Evolutionary conservation across 2,329 filamentous ascomycete species (phyloP).

Genomic region (Aschersonia sp.): DNA sequence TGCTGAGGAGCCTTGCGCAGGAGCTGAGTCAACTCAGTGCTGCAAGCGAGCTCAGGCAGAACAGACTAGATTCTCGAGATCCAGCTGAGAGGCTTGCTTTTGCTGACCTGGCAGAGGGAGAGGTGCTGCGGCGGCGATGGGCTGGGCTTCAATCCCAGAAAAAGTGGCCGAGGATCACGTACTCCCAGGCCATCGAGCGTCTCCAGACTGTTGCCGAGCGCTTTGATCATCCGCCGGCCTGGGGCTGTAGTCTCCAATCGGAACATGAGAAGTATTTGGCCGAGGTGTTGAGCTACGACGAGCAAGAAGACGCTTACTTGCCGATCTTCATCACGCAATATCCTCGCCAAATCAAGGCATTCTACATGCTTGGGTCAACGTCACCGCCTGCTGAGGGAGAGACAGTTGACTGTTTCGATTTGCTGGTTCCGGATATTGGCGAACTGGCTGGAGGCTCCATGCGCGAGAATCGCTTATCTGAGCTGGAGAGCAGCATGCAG

Average conservation of each 20-base stretch:
- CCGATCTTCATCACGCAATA: constrained; percentile 92
- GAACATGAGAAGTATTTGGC: constrained; percentile 91
- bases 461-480: constrained; percentile 63
- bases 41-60: constrained; percentile 26
- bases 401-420: constrained; percentile 82
- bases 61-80: constrained; percentile 19
- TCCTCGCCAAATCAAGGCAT: constrained; percentile 77
- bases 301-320: constrained; percentile 29
- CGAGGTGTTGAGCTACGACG: constrained; percentile 38
- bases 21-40: constrained; percentile 25
- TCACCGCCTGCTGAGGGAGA: constrained; percentile 14
- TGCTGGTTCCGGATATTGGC: constrained; percentile 72
- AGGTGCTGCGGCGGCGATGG: constrained; percentile 55
- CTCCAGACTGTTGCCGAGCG: constrained; percentile 44
- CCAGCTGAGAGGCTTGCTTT: constrained; percentile 26
- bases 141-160: constrained; percentile 37
- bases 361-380: constrained; percentile 44
- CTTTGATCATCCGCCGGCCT: constrained; percentile 56
- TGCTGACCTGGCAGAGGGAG: constrained; percentile 24
- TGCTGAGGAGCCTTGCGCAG: constrained; percentile 44
- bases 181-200: constrained; percentile 58
- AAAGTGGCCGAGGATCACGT: constrained; percentile 70
- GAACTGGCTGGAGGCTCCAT: constrained; percentile 82
- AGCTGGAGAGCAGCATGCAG: constrained; percentile 57
- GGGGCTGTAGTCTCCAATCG: constrained; percentile 64